These are phyloP conservation scores for Hyaloperonospora arabidopsidis DNA, from an alignment of 352 stramenopile genomes.

Conservation along the genomic window DNA sequence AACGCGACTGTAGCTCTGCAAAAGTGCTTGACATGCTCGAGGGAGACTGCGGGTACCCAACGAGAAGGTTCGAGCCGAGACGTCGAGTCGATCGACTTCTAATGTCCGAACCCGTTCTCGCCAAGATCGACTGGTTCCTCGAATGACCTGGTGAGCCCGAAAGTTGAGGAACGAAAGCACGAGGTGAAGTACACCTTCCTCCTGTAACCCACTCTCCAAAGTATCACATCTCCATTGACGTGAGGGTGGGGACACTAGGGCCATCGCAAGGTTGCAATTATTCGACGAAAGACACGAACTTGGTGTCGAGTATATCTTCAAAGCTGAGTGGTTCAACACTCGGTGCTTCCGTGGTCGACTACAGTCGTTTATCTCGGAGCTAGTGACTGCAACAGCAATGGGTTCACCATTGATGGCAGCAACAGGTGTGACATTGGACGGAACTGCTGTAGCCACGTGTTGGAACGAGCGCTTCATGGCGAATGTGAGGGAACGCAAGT, in stretches of 20 bases:
- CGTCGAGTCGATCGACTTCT: slow-evolving; percentile 52
- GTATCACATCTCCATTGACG: slow-evolving; percentile 15
- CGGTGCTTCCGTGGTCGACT: slow-evolving; percentile 21
- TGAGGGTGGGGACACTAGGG: slow-evolving; percentile 11
- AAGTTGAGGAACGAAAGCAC: slow-evolving; percentile 69
- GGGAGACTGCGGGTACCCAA: slow-evolving; percentile 44
- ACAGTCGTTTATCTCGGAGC: slow-evolving; percentile 15
- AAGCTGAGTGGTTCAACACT: slow-evolving; percentile 13
- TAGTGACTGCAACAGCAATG: slow-evolving; percentile 9
- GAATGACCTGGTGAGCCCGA: slow-evolving; percentile 62
- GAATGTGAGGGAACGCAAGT: slow-evolving; percentile 14
- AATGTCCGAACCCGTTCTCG: slow-evolving; percentile 59
- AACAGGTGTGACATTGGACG: slow-evolving; percentile 6
- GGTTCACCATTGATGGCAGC: slow-evolving; percentile 9
- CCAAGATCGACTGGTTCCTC: slow-evolving; percentile 50
- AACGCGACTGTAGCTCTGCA: slow-evolving; percentile 64
- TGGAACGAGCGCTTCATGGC: slow-evolving; percentile 49
- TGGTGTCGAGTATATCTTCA: slow-evolving; percentile 7
- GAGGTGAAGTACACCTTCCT: slow-evolving; percentile 51
- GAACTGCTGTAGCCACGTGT: slow-evolving; percentile 17
- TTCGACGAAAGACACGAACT: neutral
- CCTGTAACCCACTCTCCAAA: slow-evolving; percentile 37
- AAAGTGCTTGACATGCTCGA: slow-evolving; percentile 46
- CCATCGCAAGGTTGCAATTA: slow-evolving; percentile 8
- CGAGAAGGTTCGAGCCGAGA: slow-evolving; percentile 45